Evolutionary conservation across 1,284 basidiomycete genomes (phyloP), one percentile per base, ranked within the genome.

Genomic region (Albatrellus sp.): DNA sequence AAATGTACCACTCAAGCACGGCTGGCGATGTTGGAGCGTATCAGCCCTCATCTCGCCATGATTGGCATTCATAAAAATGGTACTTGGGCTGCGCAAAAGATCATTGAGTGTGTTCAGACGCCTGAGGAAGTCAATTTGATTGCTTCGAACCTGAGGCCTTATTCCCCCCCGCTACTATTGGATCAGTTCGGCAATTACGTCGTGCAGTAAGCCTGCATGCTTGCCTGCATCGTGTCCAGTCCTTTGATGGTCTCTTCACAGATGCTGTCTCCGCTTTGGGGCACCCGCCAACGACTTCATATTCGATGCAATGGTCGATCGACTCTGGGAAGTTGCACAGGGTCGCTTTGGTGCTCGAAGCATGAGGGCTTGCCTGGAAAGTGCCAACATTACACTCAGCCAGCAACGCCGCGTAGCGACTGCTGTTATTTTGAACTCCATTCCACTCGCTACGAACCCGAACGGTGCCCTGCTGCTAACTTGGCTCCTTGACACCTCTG

Each of bases 21-120:
- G 53, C 74, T 89, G 51, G 78, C 80, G 13, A 92, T 98, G 89
- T 71, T 99, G 38, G 91, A 98, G 57, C 81, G 91, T 39, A 84
- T 98, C 48, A 80, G 84, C 2, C 96, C 96, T 43, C 88, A 96
- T 60, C 70, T 99, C 19, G 96, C 94, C 20, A 90, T 90, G 75
- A 96, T 98, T 52, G 96, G 96, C 41, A 92, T 94, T 43, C 96
- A 99, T 71, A 98, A 98, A 70, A 98, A 98, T 56, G 96, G 96
- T 34, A 99, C 96, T 0, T 98, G 96, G 96, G 94, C 96, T 1
- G 94, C 93, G 2, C 96, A 98, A 64, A 96, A 96, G 73, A 94
- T 98, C 58, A 98, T 98, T 52, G 93, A 98, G 65, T 94, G 90
- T 53, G 87, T 93, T 37, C 76, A 80, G 45, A 82, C 76, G n/a